These are phyloP conservation scores for Paramecium caudatum DNA, from an alignment of 73 alveolate genomes.

Conservation along the genomic window DNA sequence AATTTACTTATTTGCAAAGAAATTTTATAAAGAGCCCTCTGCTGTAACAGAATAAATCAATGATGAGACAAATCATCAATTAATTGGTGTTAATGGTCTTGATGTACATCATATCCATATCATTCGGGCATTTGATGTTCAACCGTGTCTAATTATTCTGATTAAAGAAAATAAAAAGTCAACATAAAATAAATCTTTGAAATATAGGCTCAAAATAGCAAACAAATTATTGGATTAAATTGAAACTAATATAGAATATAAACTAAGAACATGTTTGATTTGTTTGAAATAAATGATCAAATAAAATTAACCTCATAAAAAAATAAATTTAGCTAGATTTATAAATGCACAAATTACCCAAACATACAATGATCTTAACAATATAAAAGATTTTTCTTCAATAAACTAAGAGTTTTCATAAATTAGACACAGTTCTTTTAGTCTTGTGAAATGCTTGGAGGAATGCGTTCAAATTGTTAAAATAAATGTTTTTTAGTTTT, in stretches of 20 bases:
- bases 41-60: background rate
- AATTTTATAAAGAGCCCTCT: no score
- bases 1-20: background rate
- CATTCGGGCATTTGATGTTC: background rate
- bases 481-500: background rate
- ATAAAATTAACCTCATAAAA: background rate
- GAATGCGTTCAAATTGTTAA: background rate
- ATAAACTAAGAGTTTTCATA: background rate
- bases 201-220: background rate
- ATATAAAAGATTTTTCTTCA: background rate
- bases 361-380: slow-evolving; percentile 1
- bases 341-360: background rate
- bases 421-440: background rate
- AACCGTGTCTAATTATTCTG: slow-evolving; percentile 9
- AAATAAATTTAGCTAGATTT: background rate
- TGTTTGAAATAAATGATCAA: background rate
- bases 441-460: background rate
- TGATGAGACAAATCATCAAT: background rate
- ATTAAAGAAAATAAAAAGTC: background rate
- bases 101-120: slow-evolving; percentile 29
- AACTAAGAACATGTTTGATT: background rate
- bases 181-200: background rate
- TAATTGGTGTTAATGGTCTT: slow-evolving; percentile 1
- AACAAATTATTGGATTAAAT: background rate
- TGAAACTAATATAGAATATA: background rate